A percentile compares a stretch with the other conserved stretches of the same genome.
phyloP scores from a whole-genome alignment of 495 filamentous ascomycete species.

The Apodospora peruviana region DNA sequence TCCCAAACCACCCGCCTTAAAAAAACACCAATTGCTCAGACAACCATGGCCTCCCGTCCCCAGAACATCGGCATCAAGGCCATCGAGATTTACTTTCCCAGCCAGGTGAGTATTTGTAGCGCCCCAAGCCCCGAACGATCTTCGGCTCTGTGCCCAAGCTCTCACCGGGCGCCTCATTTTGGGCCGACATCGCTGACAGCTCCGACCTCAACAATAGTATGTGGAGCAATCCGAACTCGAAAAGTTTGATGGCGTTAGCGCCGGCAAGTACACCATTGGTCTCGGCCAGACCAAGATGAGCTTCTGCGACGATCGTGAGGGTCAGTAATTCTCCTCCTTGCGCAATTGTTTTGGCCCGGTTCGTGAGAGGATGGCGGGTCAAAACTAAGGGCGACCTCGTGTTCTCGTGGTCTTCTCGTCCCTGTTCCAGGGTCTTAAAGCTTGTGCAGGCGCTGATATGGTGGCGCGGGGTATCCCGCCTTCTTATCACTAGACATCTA shows the following conservation, averaged over 20 bases:
- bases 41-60: constrained; percentile 77
- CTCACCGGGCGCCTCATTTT: neutral
- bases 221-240: constrained; percentile 94
- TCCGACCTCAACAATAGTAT: constrained; percentile 53
- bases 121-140: neutral
- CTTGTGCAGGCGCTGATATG: constrained; percentile 17
- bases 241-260: constrained; percentile 93
- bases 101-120: constrained; percentile 62
- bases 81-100: constrained; percentile 98
- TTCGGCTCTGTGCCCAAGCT: neutral
- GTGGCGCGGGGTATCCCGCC: constrained; percentile 15
- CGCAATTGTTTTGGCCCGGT: neutral
- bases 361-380: neutral
- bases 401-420: too few species aligned
- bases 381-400: too few species aligned
- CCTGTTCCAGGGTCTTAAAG: too few species aligned
- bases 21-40: constrained; percentile 22
- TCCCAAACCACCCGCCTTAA: neutral
- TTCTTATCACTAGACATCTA: constrained; percentile 77
- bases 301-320: constrained; percentile 98
- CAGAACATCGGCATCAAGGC: constrained; percentile 99
- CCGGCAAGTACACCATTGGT: constrained; percentile 98
- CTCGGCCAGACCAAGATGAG: constrained; percentile 99
- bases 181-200: constrained; percentile 25
- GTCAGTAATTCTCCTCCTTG: constrained; percentile 44